Percentiles rank a stretch among this genome's conserved stretches.
Conservation (phyloP, 345 rosid species). For the Clarkia xantiana region DNA sequence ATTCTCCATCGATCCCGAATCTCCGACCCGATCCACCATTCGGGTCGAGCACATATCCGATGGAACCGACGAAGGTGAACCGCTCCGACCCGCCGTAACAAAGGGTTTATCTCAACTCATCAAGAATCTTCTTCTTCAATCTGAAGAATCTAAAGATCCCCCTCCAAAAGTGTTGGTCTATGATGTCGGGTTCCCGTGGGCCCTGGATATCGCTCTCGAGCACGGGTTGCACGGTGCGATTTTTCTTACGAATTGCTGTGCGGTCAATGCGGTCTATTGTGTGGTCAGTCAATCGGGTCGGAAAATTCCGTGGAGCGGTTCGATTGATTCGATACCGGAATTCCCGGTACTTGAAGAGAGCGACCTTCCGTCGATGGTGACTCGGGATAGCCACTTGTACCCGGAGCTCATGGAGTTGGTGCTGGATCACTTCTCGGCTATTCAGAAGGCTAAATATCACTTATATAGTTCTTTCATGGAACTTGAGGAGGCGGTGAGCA, state of each 20-base stretch:
- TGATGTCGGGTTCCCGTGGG: constrained; percentile 23
- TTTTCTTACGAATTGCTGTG: constrained; percentile 22
- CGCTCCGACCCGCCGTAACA: constrained; percentile 6
- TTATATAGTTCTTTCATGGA: constrained; percentile 15
- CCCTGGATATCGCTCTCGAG: constrained; percentile 19
- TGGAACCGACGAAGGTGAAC: constrained; percentile 20
- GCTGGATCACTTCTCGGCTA: constrained; percentile 15
- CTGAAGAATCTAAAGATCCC: too few species aligned
- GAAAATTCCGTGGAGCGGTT: constrained; percentile 9
- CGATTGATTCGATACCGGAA: constrained; percentile 13
- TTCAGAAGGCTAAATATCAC: constrained; percentile 17
- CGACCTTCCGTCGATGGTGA: constrained; percentile 15
- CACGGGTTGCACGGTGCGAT: constrained; percentile 17
- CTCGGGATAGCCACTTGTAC: constrained; percentile 7
- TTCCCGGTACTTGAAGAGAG: constrained; percentile 15
- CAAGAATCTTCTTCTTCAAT: constrained; percentile 7
- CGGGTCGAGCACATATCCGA: constrained; percentile 21
- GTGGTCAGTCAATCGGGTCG: constrained; percentile 11
- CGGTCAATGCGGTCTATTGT: constrained; percentile 13
- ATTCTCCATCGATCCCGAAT: constrained; percentile 1
- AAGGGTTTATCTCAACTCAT: constrained; percentile 12
- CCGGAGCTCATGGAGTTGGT: constrained; percentile 10
- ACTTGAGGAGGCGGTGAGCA: constrained; percentile 18
- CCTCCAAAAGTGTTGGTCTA: constrained; percentile 12
- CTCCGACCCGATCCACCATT: not conserved